These are phyloP conservation scores for Cyclotella cryptica DNA, from an alignment of 108 stramenopile species.

Conservation along the genomic window DNA sequence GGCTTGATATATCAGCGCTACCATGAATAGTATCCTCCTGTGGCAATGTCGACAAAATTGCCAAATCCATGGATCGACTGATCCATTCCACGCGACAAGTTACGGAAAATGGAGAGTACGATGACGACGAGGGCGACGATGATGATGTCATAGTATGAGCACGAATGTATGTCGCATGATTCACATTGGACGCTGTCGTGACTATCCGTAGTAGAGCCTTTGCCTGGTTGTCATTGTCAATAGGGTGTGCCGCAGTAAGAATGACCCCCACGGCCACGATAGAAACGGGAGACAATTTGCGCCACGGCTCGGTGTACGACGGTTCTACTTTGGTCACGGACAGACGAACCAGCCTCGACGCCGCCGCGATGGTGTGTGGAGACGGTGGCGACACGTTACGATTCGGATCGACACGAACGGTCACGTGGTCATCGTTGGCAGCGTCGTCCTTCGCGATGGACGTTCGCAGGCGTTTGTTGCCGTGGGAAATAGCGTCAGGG, in stretches of 20 bases:
- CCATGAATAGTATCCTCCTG: background rate
- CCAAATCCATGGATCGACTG: constrained; percentile 33
- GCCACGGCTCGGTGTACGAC: constrained; percentile 35
- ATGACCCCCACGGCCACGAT: constrained; percentile 17
- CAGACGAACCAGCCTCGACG: constrained; percentile 14
- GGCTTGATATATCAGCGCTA: background rate
- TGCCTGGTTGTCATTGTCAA: background rate
- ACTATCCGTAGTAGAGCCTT: constrained; percentile 15
- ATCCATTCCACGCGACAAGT: constrained; percentile 29
- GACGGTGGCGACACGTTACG: too few species aligned
- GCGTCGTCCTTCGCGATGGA: background rate
- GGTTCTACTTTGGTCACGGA: constrained; percentile 24
- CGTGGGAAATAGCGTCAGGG: background rate
- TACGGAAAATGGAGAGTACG: constrained; percentile 7
- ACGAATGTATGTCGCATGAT: constrained; percentile 60
- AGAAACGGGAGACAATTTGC: constrained; percentile 20
- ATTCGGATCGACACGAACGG: background rate
- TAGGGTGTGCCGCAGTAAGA: too few species aligned
- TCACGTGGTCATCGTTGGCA: background rate
- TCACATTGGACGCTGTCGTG: constrained; percentile 61
- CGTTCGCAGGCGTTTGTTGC: constrained; percentile 12
- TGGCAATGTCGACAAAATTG: constrained; percentile 25
- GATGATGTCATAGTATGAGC: too few species aligned
- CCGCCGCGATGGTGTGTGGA: too few species aligned
- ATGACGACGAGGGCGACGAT: background rate